Evolutionary conservation across 805 yeast species (phyloP), one percentile per base, ranked within the genome.

Genomic region (Isabelozyma gotoi): DNA sequence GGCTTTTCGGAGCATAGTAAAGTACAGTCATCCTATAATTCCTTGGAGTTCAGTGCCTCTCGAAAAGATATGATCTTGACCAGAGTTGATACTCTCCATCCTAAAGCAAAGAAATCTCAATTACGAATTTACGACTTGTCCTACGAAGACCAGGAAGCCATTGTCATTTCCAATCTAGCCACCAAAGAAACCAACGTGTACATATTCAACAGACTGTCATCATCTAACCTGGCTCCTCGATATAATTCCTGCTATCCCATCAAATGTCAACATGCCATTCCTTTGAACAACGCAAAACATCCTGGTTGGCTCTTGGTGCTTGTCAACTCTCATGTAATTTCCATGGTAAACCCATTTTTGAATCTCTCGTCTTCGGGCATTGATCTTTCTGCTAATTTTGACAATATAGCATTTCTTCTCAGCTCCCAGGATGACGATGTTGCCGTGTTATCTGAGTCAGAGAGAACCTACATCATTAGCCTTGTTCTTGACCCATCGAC

Each of bases 1-100:
- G 62, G 65, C 3, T 56, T 55, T 32, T 45, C 60, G 4, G 68
- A 64, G 15, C 46, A 50, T 3, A 33, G 56, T 11, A 65, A 61
- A 31, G 48, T 45, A 33, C 54, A 36, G 39, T 17, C 46, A 8
- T 21, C 41, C 18, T 41, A 39, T 8, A 40, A 42, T 12, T 45
- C 47, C 11, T 42, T 58, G 44, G 80, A 72, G 29, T 48, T 62
- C 5, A 57, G 67, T 5, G 50, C 59, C 4, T 59, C 79, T 17
- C 66, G 81, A 33, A 87, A 85, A 51, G 96, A 88, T 58, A 74
- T 84, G 53, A 82, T 84, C n/a, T 65, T 88, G 46, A 80, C 90
- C 0, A 78, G 76, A 53, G 61, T 86, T 2, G 81, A 80, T 14
- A 60, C 77, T 1, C 62, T 71, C 33, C 66, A 57, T 40, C 33